These are phyloP conservation scores for Tremella fuciformis DNA, from an alignment of 768 basidiomycete species.

Conservation along the genomic window DNA sequence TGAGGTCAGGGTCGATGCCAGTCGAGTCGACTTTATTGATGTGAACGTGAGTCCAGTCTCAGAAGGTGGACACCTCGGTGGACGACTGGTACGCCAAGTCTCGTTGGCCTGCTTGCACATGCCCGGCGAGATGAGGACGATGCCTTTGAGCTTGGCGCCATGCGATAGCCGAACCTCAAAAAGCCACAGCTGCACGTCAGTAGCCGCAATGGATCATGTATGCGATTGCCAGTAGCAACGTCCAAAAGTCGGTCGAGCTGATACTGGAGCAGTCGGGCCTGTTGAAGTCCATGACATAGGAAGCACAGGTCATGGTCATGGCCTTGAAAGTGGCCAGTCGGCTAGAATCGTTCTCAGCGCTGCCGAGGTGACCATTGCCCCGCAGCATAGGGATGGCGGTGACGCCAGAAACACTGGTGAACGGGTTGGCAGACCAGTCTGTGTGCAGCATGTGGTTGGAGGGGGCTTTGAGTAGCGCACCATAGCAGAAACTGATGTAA, in stretches of 20 bases:
- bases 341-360: slow-evolving; percentile 38
- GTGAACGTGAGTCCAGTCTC: slow-evolving; percentile 48
- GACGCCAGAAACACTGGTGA: slow-evolving; percentile 20
- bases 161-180: slow-evolving; percentile 48
- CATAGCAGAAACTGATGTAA: slow-evolving; percentile 51
- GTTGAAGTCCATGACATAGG: slow-evolving; percentile 50
- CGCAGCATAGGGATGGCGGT: slow-evolving; percentile 46
- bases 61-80: slow-evolving; percentile 24
- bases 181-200: slow-evolving; percentile 27
- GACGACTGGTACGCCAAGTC: slow-evolving; percentile 47
- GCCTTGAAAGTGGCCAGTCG: slow-evolving; percentile 45
- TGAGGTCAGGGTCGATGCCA: slow-evolving; percentile 43
- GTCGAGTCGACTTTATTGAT: slow-evolving; percentile 50
- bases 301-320: slow-evolving; percentile 31
- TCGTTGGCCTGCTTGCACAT: slow-evolving; percentile 53
- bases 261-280: slow-evolving; percentile 51
- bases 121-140: slow-evolving; percentile 44
- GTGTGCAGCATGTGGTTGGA: not conserved
- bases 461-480: slow-evolving; percentile 19
- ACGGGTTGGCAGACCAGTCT: slow-evolving; percentile 32
- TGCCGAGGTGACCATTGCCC: slow-evolving; percentile 39
- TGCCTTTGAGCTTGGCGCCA: slow-evolving; percentile 38
- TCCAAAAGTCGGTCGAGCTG: slow-evolving; percentile 32
- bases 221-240: slow-evolving; percentile 14
- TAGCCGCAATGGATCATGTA: not conserved